Percentiles rank a stretch among this genome's conserved stretches.
phyloP scores from a whole-genome alignment of 306 rosid species.

The Trifolium repens region DNA sequence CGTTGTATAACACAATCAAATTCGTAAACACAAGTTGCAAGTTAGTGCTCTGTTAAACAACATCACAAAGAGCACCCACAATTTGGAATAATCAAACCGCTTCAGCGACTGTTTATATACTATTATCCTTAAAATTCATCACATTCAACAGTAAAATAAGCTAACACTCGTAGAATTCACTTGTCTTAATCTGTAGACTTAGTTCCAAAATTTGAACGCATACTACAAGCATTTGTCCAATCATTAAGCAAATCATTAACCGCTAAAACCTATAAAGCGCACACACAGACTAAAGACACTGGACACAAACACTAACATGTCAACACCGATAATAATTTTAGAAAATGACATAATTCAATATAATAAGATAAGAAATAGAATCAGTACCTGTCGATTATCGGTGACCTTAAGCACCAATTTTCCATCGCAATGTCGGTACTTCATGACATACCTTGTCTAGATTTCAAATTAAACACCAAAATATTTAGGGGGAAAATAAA shows the following conservation, averaged over 20 bases:
- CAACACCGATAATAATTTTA: no score
- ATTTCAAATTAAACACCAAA: slow-evolving; percentile 39
- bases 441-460: slow-evolving; percentile 77
- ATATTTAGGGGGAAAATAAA: not conserved
- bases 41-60: slow-evolving; percentile 7
- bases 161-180: slow-evolving; percentile 13
- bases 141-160: slow-evolving; percentile 20
- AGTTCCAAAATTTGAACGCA: slow-evolving; percentile 17
- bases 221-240: not conserved
- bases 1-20: not conserved
- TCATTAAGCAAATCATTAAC: not conserved
- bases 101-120: not conserved
- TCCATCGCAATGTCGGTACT: slow-evolving; percentile 83
- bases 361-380: not conserved
- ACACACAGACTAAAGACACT: no score
- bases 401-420: slow-evolving; percentile 83
- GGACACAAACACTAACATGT: no score
- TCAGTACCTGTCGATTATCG: slow-evolving; percentile 65
- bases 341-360: no score
- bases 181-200: not conserved
- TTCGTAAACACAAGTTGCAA: not conserved
- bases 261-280: no score
- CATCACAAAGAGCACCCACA: not conserved
- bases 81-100: slow-evolving; percentile 13
- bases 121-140: slow-evolving; percentile 13